Base-by-base conservation (phyloP, 352 stramenopile genomes). In the Labyrinthula sp. region DNA sequence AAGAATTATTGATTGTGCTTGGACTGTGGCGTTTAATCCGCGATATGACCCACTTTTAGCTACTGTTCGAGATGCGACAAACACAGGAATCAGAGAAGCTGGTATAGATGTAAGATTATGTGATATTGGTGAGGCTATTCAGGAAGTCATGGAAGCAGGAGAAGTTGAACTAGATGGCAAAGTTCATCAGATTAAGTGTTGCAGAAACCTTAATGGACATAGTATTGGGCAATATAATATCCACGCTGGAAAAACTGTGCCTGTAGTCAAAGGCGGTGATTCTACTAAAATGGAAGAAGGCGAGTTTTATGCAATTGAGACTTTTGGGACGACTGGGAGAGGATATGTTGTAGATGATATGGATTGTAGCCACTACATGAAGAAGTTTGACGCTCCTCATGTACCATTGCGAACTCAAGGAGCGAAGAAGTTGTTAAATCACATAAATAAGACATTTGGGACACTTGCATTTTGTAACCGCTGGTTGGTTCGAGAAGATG, bases 361-460 rank as follows among this genome's bases (percentile, higher is more conserved):
- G 55, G 89, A 96, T 67, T 95, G 83, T 60, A 91, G 72, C 34
- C 85, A 95, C 63, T 96, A 95, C 60, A 89, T 92, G 67, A 95
- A 95, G 66, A 73, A 74, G 6, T 89, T 95, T 47, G 59, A 95
- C 40, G 79, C 77, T 27, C 79, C 79, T 8, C 84, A 93, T 54
- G 81, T 95, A 23, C 81, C 83, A 10, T 58, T 98, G 30, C 70
- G 82, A 18, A 65, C 83, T 60, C 59, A 66, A 14, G 71, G 75
- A 3, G 72, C 86, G 9, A 94, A 94, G 58, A 87, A 92, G 61
- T 63, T 98, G 29, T 66, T 97, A 20, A 63, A 56, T 15, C 88
- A 97, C 61, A 93, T 98, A 56, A 95, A 92, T 54, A 90, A 91
- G 54, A 98, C 88, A 6, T 98, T 98, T 64, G 85, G 83, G n/a